A percentile compares a stretch with the other conserved stretches of the same genome.
Conservation (phyloP, 345 rosid species). For the Sonneratia caseolaris region DNA sequence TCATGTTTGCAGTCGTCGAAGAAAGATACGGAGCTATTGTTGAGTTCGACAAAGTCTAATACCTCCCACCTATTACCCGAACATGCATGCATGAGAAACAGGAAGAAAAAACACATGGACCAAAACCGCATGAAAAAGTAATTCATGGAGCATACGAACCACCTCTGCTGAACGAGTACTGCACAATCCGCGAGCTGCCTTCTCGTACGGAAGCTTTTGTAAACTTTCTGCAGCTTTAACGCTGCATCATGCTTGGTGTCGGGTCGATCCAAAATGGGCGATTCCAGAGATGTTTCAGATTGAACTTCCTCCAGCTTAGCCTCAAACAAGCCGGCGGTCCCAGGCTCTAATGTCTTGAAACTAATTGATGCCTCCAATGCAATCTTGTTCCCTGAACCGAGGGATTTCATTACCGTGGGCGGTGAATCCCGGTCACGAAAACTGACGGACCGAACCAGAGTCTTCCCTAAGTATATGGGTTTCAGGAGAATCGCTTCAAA, state of each 20-base stretch:
- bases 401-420: slow-evolving; percentile 42
- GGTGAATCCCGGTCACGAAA: slow-evolving; percentile 36
- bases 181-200: slow-evolving; percentile 97
- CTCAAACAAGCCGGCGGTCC: slow-evolving; percentile 10
- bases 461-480: slow-evolving; percentile 52
- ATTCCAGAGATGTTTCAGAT: slow-evolving; percentile 13
- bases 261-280: too few species aligned
- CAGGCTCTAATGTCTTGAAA: slow-evolving; percentile 45
- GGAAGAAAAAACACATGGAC: neutral
- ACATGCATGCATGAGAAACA: neutral
- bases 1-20: slow-evolving; percentile 82
- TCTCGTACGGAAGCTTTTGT: slow-evolving; percentile 87
- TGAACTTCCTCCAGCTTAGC: slow-evolving; percentile 8
- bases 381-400: slow-evolving; percentile 32
- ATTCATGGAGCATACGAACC: slow-evolving; percentile 27
- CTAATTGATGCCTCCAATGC: slow-evolving; percentile 51
- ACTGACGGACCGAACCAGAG: slow-evolving; percentile 52
- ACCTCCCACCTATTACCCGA: slow-evolving; percentile 62
- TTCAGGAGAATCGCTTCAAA: slow-evolving; percentile 46
- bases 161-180: slow-evolving; percentile 76
- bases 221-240: slow-evolving; percentile 77
- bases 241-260: slow-evolving; percentile 40
- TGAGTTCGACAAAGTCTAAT: slow-evolving; percentile 77
- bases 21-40: slow-evolving; percentile 78
- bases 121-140: neutral